Evolutionary conservation across 345 rosid genomes (phyloP), one percentile per base, ranked within the genome.

Genomic region (Limnanthes douglasii): DNA sequence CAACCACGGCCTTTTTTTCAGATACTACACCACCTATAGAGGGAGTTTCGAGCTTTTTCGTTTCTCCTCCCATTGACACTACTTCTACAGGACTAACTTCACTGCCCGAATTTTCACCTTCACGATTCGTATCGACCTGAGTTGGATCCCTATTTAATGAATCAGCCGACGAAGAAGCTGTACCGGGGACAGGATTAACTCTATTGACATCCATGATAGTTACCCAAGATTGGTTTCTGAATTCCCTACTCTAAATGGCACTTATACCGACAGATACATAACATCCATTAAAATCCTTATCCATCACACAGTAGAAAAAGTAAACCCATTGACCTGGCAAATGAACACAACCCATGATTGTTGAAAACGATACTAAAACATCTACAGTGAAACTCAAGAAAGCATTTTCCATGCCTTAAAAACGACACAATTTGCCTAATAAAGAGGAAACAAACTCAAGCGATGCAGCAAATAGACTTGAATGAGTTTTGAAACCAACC

Each of bases 261-360:
- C 54, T 15, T 38, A 44, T 39, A 60, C 69, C 48, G 60, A 48
- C 49, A 37, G 21, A 57, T 53, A 56, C 74, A 78, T 78, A 65
- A 57, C 77, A 71, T 67, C 70, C 80, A 61, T 78, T 60, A 52
- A 67, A 70, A 67, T 64, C 73, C 56, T 48, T 64, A 37, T 48
- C 64, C n/a, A n/a, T n/a, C 34, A 8, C 49, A 40, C 42, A 49
- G 70, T 31, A 48, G 48, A 54, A 50, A 64, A 63, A 59, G 64
- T 61, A 31, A 44, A 57, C 64, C 58, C 39, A 54, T 45, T 53
- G 46, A 42, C 57, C 62, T 51, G 38, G 46, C 15, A 61, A 34
- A 59, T 50, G 18, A 46, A 59, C 53, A 54, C 43, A 50, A 43
- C 58, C 63, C 50, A 57, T 57, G 83, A 78, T 68, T 50, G 37